Evolutionary conservation across 2,329 filamentous ascomycete species (phyloP).

Genomic region (Colletotrichum liaoningense): DNA sequence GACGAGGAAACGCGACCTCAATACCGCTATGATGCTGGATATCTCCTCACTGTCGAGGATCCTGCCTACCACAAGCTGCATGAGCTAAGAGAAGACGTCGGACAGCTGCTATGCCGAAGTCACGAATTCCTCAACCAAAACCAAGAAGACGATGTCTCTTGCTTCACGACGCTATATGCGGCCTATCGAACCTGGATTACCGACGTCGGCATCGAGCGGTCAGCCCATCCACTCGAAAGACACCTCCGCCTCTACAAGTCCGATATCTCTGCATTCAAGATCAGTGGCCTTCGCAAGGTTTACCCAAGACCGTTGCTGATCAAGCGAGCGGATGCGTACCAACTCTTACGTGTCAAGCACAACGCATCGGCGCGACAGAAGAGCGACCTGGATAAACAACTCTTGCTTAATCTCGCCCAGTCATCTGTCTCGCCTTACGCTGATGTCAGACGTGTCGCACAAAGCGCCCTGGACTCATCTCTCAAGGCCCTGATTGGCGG

Average conservation of each 20-base stretch:
- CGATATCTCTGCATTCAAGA: slow-evolving; percentile 93
- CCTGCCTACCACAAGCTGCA: slow-evolving; percentile 82
- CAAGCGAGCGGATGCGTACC: slow-evolving; percentile 93
- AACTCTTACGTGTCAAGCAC: slow-evolving; percentile 92
- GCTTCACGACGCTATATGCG: slow-evolving; percentile 92
- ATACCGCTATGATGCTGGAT: slow-evolving; percentile 90
- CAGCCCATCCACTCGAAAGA: slow-evolving; percentile 91
- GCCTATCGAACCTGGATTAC: slow-evolving; percentile 97
- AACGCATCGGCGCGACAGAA: slow-evolving; percentile 90
- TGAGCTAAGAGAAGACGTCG: slow-evolving; percentile 81
- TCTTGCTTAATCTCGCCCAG: slow-evolving; percentile 88
- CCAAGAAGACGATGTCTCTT: slow-evolving; percentile 95
- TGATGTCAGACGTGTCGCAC: slow-evolving; percentile 93
- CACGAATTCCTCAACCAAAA: slow-evolving; percentile 85
- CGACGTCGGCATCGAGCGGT: slow-evolving; percentile 95
- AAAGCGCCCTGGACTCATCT: slow-evolving; percentile 91
- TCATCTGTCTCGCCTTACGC: slow-evolving; percentile 93
- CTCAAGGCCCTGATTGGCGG: slow-evolving; percentile 91
- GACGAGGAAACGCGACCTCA: slow-evolving; percentile 87
- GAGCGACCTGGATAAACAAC: slow-evolving; percentile 86
- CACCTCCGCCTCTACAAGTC: slow-evolving; percentile 86
- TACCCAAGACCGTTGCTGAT: slow-evolving; percentile 95
- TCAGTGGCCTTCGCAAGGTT: slow-evolving; percentile 89
- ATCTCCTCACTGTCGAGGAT: slow-evolving; percentile 72
- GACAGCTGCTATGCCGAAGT: slow-evolving; percentile 82